Base-by-base conservation (phyloP, 352 stramenopile genomes). In the Phytophthora sojae region DNA sequence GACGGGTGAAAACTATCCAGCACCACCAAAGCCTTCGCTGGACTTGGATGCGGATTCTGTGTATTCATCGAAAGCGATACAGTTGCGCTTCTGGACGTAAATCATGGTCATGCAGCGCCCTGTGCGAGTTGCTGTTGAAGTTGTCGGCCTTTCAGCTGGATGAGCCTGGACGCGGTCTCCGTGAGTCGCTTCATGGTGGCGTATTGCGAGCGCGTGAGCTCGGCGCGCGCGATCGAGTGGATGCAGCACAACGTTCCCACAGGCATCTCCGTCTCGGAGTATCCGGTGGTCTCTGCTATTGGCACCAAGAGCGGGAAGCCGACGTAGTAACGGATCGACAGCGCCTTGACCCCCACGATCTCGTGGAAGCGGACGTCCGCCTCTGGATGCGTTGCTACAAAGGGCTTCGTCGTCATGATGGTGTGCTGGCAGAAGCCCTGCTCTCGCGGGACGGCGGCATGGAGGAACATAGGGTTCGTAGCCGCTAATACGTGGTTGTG, bases 401-500 rank as follows among this genome's bases (percentile, higher is more conserved):
- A 69, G 0, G 78, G 78, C 23, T 71, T 73, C 4, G 56, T 61
- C 0, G 69, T 76, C 57, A 85, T 64, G 6, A 85, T 60, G 0
- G 74, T 75, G 53, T 85, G 78, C 25, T 79, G 67, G 50, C 78
- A 85, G n/a, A 81, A 74, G 4, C 60, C 71, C 54, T 85, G 69
- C 30, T 80, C 61, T 30, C 78, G 65, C 9, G 68, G 69, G 15
- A 83, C 37, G 2, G 55, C 64, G 2, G 66, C 60, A n/a, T 77
- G 70, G 3, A 32, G 29, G 35, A 79, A 79, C 1, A 17, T 56
- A 12, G 62, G 52, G 49, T 76, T 66, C 5, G 70, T 79, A 15
- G 70, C 62, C 8, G 75, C 67, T 15, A 83, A 14, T 25, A 81
- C 32, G 57, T 80, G 69, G 58, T 81, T 77, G 51, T 77, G 69